phyloP scores from a whole-genome alignment of 768 basidiomycete genomes.

The Tulasnella sp. region DNA sequence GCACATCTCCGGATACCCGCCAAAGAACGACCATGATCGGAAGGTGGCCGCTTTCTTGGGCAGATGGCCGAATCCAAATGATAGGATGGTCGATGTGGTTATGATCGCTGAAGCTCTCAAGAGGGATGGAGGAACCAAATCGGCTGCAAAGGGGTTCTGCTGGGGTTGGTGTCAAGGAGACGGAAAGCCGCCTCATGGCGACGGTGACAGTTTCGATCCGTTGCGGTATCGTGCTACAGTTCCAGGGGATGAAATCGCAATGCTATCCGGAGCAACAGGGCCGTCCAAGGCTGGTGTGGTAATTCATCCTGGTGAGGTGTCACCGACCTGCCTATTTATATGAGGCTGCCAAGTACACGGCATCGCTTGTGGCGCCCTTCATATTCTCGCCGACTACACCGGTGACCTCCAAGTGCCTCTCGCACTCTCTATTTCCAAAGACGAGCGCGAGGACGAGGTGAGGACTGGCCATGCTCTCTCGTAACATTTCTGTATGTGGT shows the following conservation, averaged over 20 bases:
- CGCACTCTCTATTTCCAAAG: background rate
- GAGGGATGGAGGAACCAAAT: slow-evolving; percentile 32
- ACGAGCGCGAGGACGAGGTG: background rate
- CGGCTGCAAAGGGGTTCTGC: slow-evolving; percentile 40
- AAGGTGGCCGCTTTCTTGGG: slow-evolving; percentile 51
- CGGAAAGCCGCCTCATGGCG: background rate
- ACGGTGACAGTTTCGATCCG: background rate
- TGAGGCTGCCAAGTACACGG: no score
- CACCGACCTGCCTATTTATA: no score
- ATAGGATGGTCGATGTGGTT: slow-evolving; percentile 32
- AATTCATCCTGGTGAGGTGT: slow-evolving; percentile 49
- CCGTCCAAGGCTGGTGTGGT: slow-evolving; percentile 34
- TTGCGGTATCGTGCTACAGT: background rate
- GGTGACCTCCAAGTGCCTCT: background rate
- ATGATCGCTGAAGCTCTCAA: slow-evolving; percentile 35
- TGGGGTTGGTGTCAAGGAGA: slow-evolving; percentile 31
- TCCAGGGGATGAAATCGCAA: slow-evolving; percentile 25
- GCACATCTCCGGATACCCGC: slow-evolving; percentile 40
- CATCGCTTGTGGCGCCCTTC: no score
- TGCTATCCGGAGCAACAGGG: slow-evolving; percentile 30
- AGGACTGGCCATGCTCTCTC: no score
- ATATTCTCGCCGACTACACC: background rate
- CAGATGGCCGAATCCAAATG: slow-evolving; percentile 36
- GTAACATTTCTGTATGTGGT: no score
- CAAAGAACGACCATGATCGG: slow-evolving; percentile 39